Evolutionary conservation across 1,284 basidiomycete species (phyloP).

Genomic region (Austroboletus niveus): DNA sequence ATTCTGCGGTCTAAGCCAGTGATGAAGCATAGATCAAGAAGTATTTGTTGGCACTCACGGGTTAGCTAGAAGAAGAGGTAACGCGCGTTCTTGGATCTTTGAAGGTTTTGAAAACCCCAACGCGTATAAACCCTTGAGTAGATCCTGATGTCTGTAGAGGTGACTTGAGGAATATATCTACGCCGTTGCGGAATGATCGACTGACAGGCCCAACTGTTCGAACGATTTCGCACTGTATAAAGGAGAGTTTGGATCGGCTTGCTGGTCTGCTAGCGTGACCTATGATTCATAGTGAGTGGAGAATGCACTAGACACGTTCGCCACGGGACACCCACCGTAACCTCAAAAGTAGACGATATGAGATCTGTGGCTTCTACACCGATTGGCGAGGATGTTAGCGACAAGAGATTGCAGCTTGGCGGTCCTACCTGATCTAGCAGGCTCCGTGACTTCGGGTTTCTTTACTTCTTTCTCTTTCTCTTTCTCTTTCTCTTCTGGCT

Average conservation of each 20-base stretch:
- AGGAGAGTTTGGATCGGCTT: constrained; percentile 94
- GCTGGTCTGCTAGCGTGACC: constrained; percentile 97
- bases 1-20: constrained; percentile 76
- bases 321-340: constrained; percentile 49
- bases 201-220: constrained; percentile 90
- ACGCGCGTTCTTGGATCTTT: constrained; percentile 97
- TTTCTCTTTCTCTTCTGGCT: constrained; percentile 27
- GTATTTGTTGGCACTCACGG: constrained; percentile 58
- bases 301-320: neutral
- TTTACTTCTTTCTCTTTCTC: constrained; percentile 26
- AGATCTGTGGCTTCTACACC: constrained; percentile 47
- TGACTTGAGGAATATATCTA: constrained; percentile 9
- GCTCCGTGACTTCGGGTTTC: constrained; percentile 22
- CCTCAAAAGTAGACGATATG: constrained; percentile 72
- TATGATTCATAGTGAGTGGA: constrained; percentile 35
- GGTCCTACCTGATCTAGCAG: constrained; percentile 25
- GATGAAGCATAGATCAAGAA: constrained; percentile 7
- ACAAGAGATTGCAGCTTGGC: neutral
- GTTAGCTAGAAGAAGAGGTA: constrained; percentile 88
- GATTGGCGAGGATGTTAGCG: neutral
- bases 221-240: constrained; percentile 94
- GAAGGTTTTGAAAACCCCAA: constrained; percentile 98
- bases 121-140: constrained; percentile 95
- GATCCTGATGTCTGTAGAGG: constrained; percentile 69
- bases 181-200: constrained; percentile 14